Evolutionary conservation across 345 rosid genomes (phyloP), one percentile per base, ranked within the genome.

Genomic region (Cochlearia excelsa): DNA sequence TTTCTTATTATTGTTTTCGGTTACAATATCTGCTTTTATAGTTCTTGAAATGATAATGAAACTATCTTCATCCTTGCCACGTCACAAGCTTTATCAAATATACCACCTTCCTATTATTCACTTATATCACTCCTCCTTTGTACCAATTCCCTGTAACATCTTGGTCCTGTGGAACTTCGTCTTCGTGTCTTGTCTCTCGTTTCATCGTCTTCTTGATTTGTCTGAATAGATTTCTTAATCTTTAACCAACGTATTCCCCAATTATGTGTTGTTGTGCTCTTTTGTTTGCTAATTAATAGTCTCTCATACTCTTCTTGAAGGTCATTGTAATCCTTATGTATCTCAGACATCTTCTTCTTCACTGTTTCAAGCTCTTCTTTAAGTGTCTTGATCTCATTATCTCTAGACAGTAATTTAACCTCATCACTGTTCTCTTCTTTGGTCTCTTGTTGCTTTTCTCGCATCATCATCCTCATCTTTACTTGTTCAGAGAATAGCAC

Each of bases 401-500:
- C 78, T 46, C 76, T 81, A 16, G 83, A 66, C 48, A 61, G 6
- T 63, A 46, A 78, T 52, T 49, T 71, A 54, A 57, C 79, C 60
- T 80, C 83, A 41, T 68, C 78, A 31, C 16, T 54, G 26, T 50
- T 79, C 51, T 81, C 74, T 26, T 47, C 75, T 7, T 59, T 58
- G 62, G 54, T 70, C 62, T 60, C 75, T 35, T 71, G 61, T 46
- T 80, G 80, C 71, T 84, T 82, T 7, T 70, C 85, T 70, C 77
- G 75, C 87, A 83, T 75, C 66, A 77, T 76, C 73, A 70, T 52
- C 73, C 87, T 81, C 82, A 92, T 81, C 77, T 92, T 88, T 42
- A 80, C 66, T 81, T 92, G 96, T 74, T 88, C 89, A 1, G 89
- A 75, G 74, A 88, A 86, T 60, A 84, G 67, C 40, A 81, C 92